Conservation (phyloP, 2,329 filamentous ascomycete species). For the Ceratocystis diversiconidia region DNA sequence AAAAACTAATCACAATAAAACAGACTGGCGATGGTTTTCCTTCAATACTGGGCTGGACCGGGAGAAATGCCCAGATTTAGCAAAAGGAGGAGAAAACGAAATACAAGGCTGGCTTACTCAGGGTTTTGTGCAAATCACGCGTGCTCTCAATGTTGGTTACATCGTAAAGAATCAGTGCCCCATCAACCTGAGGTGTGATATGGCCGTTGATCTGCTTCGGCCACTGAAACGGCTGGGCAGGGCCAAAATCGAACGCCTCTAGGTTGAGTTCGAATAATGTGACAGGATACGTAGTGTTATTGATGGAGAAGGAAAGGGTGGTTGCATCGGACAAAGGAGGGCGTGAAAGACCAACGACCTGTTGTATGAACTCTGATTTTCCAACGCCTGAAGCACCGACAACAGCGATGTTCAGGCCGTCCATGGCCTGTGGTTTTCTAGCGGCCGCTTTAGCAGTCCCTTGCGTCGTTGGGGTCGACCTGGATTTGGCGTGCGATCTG, state of each 20-base stretch:
- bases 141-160: conserved; percentile 66
- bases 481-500: background rate
- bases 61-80: background rate
- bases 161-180: conserved; percentile 76
- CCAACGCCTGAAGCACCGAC: conserved; percentile 53
- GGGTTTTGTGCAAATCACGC: conserved; percentile 55
- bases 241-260: conserved; percentile 48
- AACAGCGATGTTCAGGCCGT: conserved; percentile 49
- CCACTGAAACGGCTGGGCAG: conserved; percentile 46
- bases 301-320: conserved; percentile 43
- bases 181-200: conserved; percentile 63
- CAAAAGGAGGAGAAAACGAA: conserved; percentile 7
- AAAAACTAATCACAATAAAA: background rate
- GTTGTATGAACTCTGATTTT: conserved; percentile 55
- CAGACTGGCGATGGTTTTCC: background rate
- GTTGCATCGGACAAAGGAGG: conserved; percentile 41
- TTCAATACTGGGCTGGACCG: background rate
- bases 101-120: conserved; percentile 54
- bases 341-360: conserved; percentile 40
- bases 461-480: background rate
- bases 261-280: conserved; percentile 52
- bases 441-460: background rate
- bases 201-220: conserved; percentile 55
- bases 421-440: conserved; percentile 29
- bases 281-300: conserved; percentile 43